phyloP scores from a whole-genome alignment of 2,329 filamentous ascomycete genomes.

The Aphanocladium album region DNA sequence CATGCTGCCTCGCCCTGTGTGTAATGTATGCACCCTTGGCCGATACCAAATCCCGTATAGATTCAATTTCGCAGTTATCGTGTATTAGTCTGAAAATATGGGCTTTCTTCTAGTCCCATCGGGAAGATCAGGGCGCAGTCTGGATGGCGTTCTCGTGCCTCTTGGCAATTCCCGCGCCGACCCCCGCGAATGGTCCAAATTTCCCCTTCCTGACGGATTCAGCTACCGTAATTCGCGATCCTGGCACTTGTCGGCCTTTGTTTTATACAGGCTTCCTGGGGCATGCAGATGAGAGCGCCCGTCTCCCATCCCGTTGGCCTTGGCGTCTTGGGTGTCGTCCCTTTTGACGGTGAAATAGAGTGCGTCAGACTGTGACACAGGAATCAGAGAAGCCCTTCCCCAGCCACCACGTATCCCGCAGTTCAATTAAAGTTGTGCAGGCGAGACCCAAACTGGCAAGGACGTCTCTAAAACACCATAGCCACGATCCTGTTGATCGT shows the following conservation, averaged over 20 bases:
- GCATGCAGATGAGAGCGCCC: not conserved
- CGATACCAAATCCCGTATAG: too few species aligned
- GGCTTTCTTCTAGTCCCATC: not conserved
- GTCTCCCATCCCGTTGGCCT: constrained; percentile 1
- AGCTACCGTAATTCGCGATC: too few species aligned
- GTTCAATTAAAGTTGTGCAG: constrained; percentile 1
- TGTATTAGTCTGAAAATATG: constrained; percentile 8
- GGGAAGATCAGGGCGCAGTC: not conserved
- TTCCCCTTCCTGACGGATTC: not conserved
- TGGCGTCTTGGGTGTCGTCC: not conserved
- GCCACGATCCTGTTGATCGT: not conserved
- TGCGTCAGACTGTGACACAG: constrained; percentile 8
- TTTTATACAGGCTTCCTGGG: not conserved
- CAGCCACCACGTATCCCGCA: constrained; percentile 6
- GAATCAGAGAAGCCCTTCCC: not conserved
- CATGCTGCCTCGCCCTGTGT: too few species aligned
- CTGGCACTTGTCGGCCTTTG: not conserved
- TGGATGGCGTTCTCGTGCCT: not conserved
- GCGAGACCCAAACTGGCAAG: constrained; percentile 1
- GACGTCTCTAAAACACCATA: constrained; percentile 1
- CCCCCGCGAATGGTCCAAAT: not conserved
- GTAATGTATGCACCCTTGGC: too few species aligned
- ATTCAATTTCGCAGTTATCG: not conserved
- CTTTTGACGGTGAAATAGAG: constrained; percentile 8
- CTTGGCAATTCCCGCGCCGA: not conserved